A percentile compares a stretch with the other conserved stretches of the same genome.
Evolutionary conservation across 1,139 yeast genomes (phyloP).

Genomic region (Trichomonascaceae sp.): DNA sequence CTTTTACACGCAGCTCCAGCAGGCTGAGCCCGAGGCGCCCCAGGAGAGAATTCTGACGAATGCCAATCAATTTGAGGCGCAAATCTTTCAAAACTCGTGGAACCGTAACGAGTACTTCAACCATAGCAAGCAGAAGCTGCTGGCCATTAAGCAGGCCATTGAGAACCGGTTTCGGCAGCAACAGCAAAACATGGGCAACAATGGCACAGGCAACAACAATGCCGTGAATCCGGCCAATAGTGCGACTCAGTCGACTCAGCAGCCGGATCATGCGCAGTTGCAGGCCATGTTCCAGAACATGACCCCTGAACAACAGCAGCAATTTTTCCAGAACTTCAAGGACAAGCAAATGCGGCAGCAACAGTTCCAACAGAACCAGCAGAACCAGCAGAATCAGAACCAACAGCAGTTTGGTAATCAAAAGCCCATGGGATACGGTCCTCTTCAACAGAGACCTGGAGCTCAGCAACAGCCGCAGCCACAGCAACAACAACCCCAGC

Average conservation of each 20-base stretch:
- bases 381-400: not conserved
- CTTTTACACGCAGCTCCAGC: not conserved
- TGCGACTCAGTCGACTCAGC: too few species aligned
- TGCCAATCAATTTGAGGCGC: not conserved
- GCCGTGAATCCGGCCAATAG: too few species aligned
- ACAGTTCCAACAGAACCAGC: slow-evolving; percentile 3
- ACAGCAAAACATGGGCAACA: slow-evolving; percentile 1
- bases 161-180: slow-evolving; percentile 4
- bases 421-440: not conserved
- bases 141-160: not conserved
- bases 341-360: slow-evolving; percentile 9
- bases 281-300: slow-evolving; percentile 7
- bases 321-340: slow-evolving; percentile 4
- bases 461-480: slow-evolving; percentile 8
- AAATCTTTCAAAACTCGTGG: not conserved
- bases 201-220: too few species aligned
- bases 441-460: not conserved
- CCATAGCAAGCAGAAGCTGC: not conserved
- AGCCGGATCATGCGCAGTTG: slow-evolving; percentile 5
- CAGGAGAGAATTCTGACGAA: not conserved
- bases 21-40: not conserved
- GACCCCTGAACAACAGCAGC: slow-evolving; percentile 9
- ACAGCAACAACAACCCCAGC: slow-evolving; percentile 9
- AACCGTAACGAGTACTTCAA: not conserved
- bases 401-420: not conserved